phyloP scores from a whole-genome alignment of 2,329 filamentous ascomycete genomes.

The Trichophyton equinum region DNA sequence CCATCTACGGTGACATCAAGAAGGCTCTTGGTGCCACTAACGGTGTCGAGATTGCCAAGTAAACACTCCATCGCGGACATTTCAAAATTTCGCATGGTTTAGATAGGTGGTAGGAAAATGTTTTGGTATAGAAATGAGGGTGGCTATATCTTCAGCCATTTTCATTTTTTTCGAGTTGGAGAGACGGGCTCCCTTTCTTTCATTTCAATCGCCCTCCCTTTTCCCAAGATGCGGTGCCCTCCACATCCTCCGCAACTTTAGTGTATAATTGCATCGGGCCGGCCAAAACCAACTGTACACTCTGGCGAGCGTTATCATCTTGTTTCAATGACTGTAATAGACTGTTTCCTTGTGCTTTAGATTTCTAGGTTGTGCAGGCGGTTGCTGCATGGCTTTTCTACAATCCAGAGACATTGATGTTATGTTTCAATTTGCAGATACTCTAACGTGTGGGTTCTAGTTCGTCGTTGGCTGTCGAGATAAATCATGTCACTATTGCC shows the following conservation, averaged over 20 bases:
- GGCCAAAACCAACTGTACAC: neutral
- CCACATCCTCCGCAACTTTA: neutral
- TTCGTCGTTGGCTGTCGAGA: neutral
- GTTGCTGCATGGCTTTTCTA: neutral
- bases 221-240: conserved; percentile 1
- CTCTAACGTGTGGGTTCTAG: neutral
- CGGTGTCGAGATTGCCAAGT: conserved; percentile 58
- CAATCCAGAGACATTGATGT: neutral
- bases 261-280: conserved; percentile 1
- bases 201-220: neutral
- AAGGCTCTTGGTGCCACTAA: conserved; percentile 47
- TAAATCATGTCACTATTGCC: neutral
- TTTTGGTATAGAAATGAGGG: conserved; percentile 2
- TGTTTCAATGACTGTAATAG: conserved; percentile 1
- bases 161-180: neutral
- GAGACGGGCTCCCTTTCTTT: neutral
- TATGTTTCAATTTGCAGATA: neutral
- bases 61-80: conserved; percentile 15
- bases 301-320: conserved; percentile 3
- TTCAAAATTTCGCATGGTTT: neutral
- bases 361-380: neutral
- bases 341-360: conserved; percentile 2
- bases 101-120: neutral
- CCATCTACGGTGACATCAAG: conserved; percentile 66
- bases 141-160: neutral